Conservation (phyloP, 768 basidiomycete genomes). For the Coprinopsis cinerea region DNA sequence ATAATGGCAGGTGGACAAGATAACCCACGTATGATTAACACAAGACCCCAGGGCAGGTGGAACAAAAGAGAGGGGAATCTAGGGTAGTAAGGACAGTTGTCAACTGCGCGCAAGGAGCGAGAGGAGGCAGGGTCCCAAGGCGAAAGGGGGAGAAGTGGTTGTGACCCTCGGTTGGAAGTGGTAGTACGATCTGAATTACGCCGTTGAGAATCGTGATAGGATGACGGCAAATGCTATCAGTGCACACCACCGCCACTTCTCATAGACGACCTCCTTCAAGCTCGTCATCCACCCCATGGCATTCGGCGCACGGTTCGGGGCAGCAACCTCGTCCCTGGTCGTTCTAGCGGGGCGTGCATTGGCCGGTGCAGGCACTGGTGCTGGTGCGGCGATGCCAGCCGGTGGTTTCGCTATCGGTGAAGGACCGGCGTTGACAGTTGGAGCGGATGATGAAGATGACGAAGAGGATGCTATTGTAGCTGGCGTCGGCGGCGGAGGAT, state of each 20-base stretch:
- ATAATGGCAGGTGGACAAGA: too few relatives aligned
- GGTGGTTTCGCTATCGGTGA: background rate
- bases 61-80: background rate
- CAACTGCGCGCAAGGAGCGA: background rate
- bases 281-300: slow-evolving; percentile 50
- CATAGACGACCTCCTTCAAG: slow-evolving; percentile 66
- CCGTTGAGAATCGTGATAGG: slow-evolving; percentile 68
- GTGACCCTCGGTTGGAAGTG: background rate
- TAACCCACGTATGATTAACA: too few relatives aligned
- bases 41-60: background rate
- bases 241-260: slow-evolving; percentile 83
- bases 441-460: slow-evolving; percentile 8
- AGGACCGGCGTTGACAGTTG: too few relatives aligned
- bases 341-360: slow-evolving; percentile 9
- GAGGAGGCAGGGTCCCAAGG: background rate
- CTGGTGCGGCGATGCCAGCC: background rate
- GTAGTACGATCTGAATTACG: slow-evolving; percentile 19
- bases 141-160: background rate
- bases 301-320: slow-evolving; percentile 21
- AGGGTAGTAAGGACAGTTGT: background rate
- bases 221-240: slow-evolving; percentile 73
- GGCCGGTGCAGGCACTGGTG: slow-evolving; percentile 4
- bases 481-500: slow-evolving; percentile 15
- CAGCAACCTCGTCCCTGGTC: slow-evolving; percentile 12
- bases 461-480: slow-evolving; percentile 7